Base-by-base conservation (phyloP, 805 yeast genomes). In the Vanderwaltozyma tropicalis region DNA sequence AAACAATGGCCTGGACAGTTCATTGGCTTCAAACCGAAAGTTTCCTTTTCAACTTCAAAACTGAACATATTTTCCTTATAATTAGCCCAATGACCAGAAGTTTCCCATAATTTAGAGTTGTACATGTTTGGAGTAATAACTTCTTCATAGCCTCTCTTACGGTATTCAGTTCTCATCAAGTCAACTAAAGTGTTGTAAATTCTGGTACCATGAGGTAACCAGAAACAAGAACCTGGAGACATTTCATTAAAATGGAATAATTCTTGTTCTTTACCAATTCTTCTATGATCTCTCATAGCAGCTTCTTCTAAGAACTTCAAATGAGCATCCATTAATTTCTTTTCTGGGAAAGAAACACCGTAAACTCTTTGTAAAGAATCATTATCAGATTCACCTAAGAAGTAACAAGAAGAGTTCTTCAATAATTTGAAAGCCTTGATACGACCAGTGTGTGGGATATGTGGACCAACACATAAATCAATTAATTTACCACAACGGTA, bases 121-220 rank as follows among this genome's bases (percentile, higher is more conserved):
- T 76, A 92, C 97, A 92, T 92, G 70, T 92, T 92, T 56, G 99
- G 99, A 44, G 98, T 88, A 61, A 92, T 89, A 48, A 92, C 98
- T 69, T 92, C 99, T 47, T 92, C 96, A 63, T 83, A 92, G 28
- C 96, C 97, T 65, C 98, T 81, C 66, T 75, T 78, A 58, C 81
- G 78, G 67, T 92, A 92, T 68, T 92, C 95, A 38, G 63, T 59
- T 67, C 89, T 77, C 66, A 92, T 60, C 63, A 86, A 64, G 24
- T 83, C 87, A 50, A 78, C 77, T 62, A 92, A 71, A 42, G 85
- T 76, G 65, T 85, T 85, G 74, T 92, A 92, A 59, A 92, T 92
- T 68, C 97, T 82, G 34, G 99, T 79, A 66, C 99, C 99, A 57
- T 89, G 98, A 36, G 99, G 99, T 54, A 92, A 74, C 97, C 97